Percentiles rank a stretch among this genome's conserved stretches.
Conservation (phyloP, 2,329 filamentous ascomycete genomes). For the Pseudogymnoascus sp. region DNA sequence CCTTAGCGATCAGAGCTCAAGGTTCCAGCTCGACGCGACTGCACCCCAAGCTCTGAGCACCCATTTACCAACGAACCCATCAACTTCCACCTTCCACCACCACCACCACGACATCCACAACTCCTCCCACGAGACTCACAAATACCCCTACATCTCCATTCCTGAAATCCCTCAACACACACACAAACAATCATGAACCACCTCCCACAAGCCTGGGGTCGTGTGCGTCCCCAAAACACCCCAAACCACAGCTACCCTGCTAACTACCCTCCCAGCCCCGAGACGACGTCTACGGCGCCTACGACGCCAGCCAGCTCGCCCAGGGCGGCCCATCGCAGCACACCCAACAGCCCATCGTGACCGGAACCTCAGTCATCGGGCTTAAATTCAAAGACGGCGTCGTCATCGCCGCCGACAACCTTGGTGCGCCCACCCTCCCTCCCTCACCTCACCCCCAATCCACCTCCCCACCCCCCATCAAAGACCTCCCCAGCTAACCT, state of each 20-base stretch:
- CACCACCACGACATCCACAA: neutral
- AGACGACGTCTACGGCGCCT: constrained; percentile 93
- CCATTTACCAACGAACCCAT: constrained; percentile 1
- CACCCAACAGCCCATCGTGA: constrained; percentile 89
- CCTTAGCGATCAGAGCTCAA: constrained; percentile 3
- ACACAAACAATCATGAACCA: constrained; percentile 50
- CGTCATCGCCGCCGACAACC: constrained; percentile 92
- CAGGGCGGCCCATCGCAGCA: constrained; percentile 68
- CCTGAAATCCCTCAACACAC: constrained; percentile 8
- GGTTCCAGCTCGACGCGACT: constrained; percentile 10
- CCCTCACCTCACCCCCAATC: neutral
- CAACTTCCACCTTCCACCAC: neutral
- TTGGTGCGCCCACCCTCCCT: constrained; percentile 50
- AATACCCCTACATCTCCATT: constrained; percentile 9
- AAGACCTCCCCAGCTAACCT: constrained; percentile 11
- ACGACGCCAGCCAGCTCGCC: constrained; percentile 74
- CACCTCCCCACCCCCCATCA: constrained; percentile 13
- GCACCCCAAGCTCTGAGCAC: constrained; percentile 4
- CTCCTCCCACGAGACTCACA: neutral
- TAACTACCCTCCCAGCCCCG: constrained; percentile 60
- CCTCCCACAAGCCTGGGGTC: constrained; percentile 64
- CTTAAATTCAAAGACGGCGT: constrained; percentile 96
- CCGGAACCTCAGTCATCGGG: constrained; percentile 88
- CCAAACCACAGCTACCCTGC: constrained; percentile 19
- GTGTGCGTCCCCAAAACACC: constrained; percentile 41